Percentiles rank a stretch among this genome's conserved stretches.
These are phyloP conservation scores for Diplodia intermedia DNA, from an alignment of 2,329 filamentous ascomycete genomes.

Conservation along the genomic window DNA sequence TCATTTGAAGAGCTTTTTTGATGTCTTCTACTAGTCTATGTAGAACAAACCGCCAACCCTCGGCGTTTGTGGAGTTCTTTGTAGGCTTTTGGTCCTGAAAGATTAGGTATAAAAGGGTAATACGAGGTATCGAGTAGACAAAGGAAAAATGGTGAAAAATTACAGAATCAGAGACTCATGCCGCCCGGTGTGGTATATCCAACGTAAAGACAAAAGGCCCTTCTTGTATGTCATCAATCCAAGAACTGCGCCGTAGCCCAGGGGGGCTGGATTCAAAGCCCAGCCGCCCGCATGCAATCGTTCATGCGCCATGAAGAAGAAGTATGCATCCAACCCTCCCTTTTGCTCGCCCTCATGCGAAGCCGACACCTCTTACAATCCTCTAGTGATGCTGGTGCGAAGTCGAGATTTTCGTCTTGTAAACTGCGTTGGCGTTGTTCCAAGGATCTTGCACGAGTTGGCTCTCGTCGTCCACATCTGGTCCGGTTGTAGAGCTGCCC, in stretches of 20 bases:
- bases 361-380: background rate
- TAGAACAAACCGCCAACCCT: background rate
- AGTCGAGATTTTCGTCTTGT: constrained; percentile 8
- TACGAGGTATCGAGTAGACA: constrained; percentile 13
- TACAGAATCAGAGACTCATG: background rate
- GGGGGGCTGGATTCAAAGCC: background rate
- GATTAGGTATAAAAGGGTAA: constrained; percentile 11
- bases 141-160: background rate
- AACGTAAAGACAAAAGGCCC: background rate
- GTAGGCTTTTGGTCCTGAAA: background rate
- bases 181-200: constrained; percentile 24
- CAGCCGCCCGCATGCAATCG: constrained; percentile 15
- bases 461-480: constrained; percentile 23
- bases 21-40: background rate
- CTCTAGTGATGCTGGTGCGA: background rate
- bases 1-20: background rate
- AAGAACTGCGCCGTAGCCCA: constrained; percentile 22
- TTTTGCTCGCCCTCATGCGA: background rate
- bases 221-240: constrained; percentile 13
- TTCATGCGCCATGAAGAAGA: constrained; percentile 11
- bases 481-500: constrained; percentile 1
- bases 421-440: background rate
- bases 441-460: constrained; percentile 13
- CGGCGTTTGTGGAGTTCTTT: background rate
- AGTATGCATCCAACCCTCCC: background rate